Conservation (phyloP, 2,329 filamentous ascomycete species). For the Aspergillus sp. region DNA sequence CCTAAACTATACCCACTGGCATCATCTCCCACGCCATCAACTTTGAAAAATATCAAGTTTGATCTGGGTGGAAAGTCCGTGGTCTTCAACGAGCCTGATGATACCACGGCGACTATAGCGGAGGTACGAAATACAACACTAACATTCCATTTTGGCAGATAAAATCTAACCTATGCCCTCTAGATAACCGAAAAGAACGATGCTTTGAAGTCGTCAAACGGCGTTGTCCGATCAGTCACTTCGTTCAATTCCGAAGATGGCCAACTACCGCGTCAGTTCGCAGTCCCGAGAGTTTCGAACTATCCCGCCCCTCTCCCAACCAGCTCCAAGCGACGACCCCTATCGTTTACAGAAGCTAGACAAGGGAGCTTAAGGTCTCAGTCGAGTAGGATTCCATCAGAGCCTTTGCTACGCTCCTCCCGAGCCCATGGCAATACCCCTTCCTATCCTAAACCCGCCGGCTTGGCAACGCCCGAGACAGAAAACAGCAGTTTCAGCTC, state of each 20-base stretch:
- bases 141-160: not conserved
- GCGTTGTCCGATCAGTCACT: constrained; percentile 47
- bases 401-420: constrained; percentile 50
- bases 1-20: constrained; percentile 89
- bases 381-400: constrained; percentile 43
- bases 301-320: constrained; percentile 25
- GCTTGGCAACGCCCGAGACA: constrained; percentile 43
- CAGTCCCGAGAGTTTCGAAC: constrained; percentile 22
- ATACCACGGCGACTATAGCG: constrained; percentile 53
- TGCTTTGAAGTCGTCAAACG: constrained; percentile 47
- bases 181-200: constrained; percentile 48
- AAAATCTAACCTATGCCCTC: constrained; percentile 11
- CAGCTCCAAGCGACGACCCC: constrained; percentile 47
- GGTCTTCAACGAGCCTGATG: constrained; percentile 63
- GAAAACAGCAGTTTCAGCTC: constrained; percentile 32
- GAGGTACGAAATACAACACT: constrained; percentile 45
- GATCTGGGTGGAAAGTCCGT: constrained; percentile 62
- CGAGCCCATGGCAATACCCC: constrained; percentile 29
- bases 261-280: constrained; percentile 27
- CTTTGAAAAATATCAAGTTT: constrained; percentile 75
- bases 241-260: constrained; percentile 43
- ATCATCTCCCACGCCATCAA: constrained; percentile 74
- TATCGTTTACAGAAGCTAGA: constrained; percentile 55
- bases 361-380: constrained; percentile 42
- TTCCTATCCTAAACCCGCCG: constrained; percentile 30